phyloP scores from a whole-genome alignment of 2,329 filamentous ascomycete genomes.

The Penicillium aurantiogriseum region DNA sequence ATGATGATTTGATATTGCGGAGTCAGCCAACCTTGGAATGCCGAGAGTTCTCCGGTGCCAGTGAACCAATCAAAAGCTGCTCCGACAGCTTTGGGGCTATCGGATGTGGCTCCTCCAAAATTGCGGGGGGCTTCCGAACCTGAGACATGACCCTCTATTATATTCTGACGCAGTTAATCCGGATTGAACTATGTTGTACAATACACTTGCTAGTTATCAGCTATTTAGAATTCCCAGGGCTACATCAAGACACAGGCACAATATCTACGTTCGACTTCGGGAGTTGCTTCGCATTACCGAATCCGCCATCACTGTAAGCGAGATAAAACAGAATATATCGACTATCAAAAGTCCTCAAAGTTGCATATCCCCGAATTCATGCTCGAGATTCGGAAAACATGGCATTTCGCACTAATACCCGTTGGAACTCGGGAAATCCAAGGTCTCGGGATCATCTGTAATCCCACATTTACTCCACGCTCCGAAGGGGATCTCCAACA shows the following conservation, averaged over 20 bases:
- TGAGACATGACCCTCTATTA: neutral
- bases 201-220: neutral
- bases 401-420: too few relatives aligned
- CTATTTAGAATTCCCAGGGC: neutral
- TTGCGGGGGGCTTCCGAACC: neutral
- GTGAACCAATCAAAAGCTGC: constrained; percentile 7
- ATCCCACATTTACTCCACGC: constrained; percentile 21
- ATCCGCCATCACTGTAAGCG: neutral
- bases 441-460: constrained; percentile 9
- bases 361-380: neutral
- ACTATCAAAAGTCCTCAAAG: neutral
- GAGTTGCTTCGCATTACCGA: neutral
- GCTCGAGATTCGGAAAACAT: neutral
- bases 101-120: neutral
- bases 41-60: neutral
- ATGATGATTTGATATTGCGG: constrained; percentile 15
- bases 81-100: constrained; percentile 16
- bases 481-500: constrained; percentile 18
- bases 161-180: neutral
- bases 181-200: neutral
- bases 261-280: neutral
- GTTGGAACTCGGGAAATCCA: constrained; percentile 9
- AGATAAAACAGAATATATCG: neutral
- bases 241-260: neutral
- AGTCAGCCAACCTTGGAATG: neutral